Evolutionary conservation across 164 flowering plant genomes (phyloP).

Genomic region (Berberis vulgaris): DNA sequence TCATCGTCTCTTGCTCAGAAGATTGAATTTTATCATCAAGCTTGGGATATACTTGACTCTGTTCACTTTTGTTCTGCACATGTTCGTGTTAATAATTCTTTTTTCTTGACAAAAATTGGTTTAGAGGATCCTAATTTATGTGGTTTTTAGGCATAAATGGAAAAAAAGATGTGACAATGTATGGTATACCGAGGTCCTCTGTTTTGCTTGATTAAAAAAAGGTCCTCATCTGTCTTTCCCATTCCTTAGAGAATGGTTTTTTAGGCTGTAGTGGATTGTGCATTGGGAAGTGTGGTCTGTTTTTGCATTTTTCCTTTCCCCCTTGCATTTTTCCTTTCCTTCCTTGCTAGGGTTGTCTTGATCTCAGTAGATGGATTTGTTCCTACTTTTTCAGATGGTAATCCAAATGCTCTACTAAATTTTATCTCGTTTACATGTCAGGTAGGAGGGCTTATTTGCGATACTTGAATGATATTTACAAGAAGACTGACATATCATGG

Average conservation of each 20-base stretch:
- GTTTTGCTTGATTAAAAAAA: too few species aligned
- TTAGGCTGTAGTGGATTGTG: not conserved
- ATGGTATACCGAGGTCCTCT: too few species aligned
- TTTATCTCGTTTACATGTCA: constrained; percentile 16
- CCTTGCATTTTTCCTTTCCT: not conserved
- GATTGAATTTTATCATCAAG: too few species aligned
- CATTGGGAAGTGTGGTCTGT: not conserved
- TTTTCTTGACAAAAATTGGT: too few species aligned
- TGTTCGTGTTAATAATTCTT: too few species aligned
- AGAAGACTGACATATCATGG: constrained; percentile 75
- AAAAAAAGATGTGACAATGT: too few species aligned
- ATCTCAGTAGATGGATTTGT: not conserved
- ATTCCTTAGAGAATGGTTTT: not conserved
- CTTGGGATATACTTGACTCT: too few species aligned
- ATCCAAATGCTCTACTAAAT: not conserved
- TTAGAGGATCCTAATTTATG: too few species aligned
- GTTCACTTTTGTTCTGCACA: too few species aligned
- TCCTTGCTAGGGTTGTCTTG: not conserved
- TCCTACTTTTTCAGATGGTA: not conserved
- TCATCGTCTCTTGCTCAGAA: too few species aligned
- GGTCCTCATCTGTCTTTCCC: too few species aligned
- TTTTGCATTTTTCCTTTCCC: not conserved
- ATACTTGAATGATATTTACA: constrained; percentile 63
- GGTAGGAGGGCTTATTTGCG: constrained; percentile 77
- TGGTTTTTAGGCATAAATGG: too few species aligned